A percentile compares a stretch with the other conserved stretches of the same genome.
phyloP scores from a whole-genome alignment of 768 basidiomycete genomes.

The Kwoniella europaea region DNA sequence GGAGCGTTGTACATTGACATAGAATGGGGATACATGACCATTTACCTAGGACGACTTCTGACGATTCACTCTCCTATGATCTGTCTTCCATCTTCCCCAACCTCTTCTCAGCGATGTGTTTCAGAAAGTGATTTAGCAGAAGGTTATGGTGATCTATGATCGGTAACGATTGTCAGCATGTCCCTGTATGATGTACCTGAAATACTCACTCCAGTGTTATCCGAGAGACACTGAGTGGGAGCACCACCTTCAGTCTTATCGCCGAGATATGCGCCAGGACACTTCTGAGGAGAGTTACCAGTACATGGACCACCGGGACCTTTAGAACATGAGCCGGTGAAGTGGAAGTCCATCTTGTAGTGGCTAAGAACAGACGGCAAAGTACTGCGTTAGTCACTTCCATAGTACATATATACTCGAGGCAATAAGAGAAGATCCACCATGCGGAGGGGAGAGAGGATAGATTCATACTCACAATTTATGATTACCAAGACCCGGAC shows the following conservation, averaged over 20 bases:
- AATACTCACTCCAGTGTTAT: slow-evolving; percentile 7
- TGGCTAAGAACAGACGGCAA: not conserved
- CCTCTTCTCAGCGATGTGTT: not conserved
- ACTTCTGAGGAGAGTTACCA: not conserved
- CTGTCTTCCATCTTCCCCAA: not conserved
- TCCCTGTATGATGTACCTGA: not conserved
- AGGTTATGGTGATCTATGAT: slow-evolving; percentile 6
- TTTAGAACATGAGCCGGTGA: not conserved
- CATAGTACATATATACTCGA: too few species aligned
- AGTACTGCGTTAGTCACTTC: too few species aligned
- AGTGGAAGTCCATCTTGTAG: slow-evolving; percentile 10
- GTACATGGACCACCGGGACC: slow-evolving; percentile 6
- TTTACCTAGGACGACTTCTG: too few species aligned
- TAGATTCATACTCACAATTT: slow-evolving; percentile 20
- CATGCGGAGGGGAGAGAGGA: too few species aligned
- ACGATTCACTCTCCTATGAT: not conserved
- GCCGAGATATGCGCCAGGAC: slow-evolving; percentile 14
- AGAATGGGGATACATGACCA: too few species aligned
- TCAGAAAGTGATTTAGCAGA: not conserved
- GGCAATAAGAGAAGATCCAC: too few species aligned
- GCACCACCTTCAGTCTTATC: not conserved
- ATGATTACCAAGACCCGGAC: slow-evolving; percentile 27
- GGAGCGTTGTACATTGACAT: too few species aligned
- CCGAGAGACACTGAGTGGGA: slow-evolving; percentile 12
- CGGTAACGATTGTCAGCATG: not conserved